phyloP scores from a whole-genome alignment of 1,284 basidiomycete genomes.

The Cutaneotrichosporon sp. region DNA sequence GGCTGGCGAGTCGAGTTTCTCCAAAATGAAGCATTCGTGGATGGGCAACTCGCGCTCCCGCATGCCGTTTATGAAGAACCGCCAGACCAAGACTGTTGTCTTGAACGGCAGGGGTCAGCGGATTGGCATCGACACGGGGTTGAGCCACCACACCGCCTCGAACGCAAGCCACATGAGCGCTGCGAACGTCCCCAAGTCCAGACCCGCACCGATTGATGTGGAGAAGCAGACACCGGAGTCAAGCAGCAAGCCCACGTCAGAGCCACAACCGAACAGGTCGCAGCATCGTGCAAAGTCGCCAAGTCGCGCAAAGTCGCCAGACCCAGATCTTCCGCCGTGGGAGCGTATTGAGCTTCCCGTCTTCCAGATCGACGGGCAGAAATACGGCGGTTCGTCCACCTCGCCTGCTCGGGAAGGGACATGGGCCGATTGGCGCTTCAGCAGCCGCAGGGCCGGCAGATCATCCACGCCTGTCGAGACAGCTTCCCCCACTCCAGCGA shows the following conservation, averaged over 20 bases:
- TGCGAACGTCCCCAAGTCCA: not conserved
- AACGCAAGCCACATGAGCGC: not conserved
- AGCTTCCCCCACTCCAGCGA: not conserved
- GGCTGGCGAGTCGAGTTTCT: slow-evolving; percentile 16
- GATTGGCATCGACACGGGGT: not conserved
- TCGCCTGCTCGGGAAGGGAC: slow-evolving; percentile 12
- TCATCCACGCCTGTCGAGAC: slow-evolving; percentile 20
- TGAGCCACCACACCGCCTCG: not conserved
- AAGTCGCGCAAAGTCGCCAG: not conserved
- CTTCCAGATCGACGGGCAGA: slow-evolving; percentile 51
- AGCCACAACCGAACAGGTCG: not conserved
- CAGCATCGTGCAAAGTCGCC: not conserved
- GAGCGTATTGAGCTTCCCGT: slow-evolving; percentile 50
- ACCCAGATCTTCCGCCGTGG: slow-evolving; percentile 48
- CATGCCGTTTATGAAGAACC: not conserved
- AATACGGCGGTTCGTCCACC: slow-evolving; percentile 37
- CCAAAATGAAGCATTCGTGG: slow-evolving; percentile 13
- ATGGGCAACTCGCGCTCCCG: slow-evolving; percentile 15
- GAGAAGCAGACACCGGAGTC: not conserved
- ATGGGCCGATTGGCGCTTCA: slow-evolving; percentile 45
- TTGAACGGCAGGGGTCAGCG: slow-evolving; percentile 10
- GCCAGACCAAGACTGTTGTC: slow-evolving; percentile 12
- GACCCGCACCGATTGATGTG: not conserved
- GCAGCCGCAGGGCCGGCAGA: slow-evolving; percentile 27
- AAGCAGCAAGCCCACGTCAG: not conserved